Conservation (phyloP, 2,329 filamentous ascomycete species). For the Aureobasidium vineae region DNA sequence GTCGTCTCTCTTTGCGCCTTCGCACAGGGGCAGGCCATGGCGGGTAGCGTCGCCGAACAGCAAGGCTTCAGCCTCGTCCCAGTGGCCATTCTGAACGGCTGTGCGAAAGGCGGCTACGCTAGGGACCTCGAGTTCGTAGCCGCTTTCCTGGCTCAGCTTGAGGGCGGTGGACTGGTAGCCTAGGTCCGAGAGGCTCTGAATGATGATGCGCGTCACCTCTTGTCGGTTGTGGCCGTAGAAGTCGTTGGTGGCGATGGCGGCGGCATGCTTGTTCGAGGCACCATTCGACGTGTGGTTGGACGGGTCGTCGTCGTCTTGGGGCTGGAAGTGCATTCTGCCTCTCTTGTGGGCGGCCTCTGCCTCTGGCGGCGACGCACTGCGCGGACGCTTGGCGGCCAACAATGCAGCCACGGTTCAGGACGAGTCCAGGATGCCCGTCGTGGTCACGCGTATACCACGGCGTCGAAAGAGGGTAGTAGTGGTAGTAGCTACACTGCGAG, state of each 20-base stretch:
- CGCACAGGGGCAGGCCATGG: conserved; percentile 67
- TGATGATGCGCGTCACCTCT: conserved; percentile 87
- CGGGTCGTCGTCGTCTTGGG: background rate
- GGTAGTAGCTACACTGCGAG: too few species aligned
- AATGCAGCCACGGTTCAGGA: conserved; percentile 19
- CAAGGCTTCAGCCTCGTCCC: conserved; percentile 80
- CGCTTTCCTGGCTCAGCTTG: conserved; percentile 75
- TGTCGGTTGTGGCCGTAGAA: conserved; percentile 89
- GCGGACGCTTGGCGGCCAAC: conserved; percentile 24
- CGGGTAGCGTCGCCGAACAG: conserved; percentile 54
- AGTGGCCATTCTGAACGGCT: conserved; percentile 76
- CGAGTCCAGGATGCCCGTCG: background rate
- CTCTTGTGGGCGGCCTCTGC: conserved; percentile 14
- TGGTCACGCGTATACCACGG: background rate
- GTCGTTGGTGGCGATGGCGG: conserved; percentile 28
- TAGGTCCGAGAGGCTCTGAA: conserved; percentile 85
- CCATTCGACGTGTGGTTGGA: conserved; percentile 3
- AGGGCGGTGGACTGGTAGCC: conserved; percentile 78
- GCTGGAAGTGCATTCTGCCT: conserved; percentile 23
- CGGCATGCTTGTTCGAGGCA: background rate
- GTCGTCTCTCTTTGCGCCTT: conserved; percentile 69
- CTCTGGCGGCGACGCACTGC: conserved; percentile 26
- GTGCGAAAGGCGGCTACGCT: conserved; percentile 82
- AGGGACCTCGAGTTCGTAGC: conserved; percentile 79
- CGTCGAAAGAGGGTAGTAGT: background rate